Evolutionary conservation across 2,329 filamentous ascomycete genomes (phyloP).

Genomic region (Fusarium algeriense): DNA sequence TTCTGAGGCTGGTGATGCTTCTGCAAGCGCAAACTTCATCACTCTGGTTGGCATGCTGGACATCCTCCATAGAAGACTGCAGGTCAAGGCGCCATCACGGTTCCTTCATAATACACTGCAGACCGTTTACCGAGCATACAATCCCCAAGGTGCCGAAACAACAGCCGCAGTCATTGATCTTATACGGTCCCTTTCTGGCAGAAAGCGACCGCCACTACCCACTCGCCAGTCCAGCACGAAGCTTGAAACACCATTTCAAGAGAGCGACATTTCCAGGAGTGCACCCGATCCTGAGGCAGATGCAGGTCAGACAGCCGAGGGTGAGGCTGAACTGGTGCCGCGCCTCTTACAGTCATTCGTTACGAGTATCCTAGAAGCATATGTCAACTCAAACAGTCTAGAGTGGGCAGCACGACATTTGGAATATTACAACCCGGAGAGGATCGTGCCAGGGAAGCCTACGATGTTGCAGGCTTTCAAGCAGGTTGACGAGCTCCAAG

Average conservation of each 20-base stretch:
- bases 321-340: conserved; percentile 71
- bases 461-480: conserved; percentile 75
- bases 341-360: conserved; percentile 80
- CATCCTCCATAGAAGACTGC: conserved; percentile 79
- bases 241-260: conserved; percentile 66
- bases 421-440: conserved; percentile 75
- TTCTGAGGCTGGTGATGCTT: conserved; percentile 53
- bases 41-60: conserved; percentile 77
- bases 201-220: conserved; percentile 73
- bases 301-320: conserved; percentile 55
- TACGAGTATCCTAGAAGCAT: conserved; percentile 81
- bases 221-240: conserved; percentile 69
- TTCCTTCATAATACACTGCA: conserved; percentile 83
- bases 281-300: conserved; percentile 72
- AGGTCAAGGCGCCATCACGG: conserved; percentile 81
- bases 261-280: conserved; percentile 65
- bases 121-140: conserved; percentile 76
- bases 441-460: conserved; percentile 69
- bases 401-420: conserved; percentile 74
- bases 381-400: conserved; percentile 71
- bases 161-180: conserved; percentile 78
- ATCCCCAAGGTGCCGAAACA: conserved; percentile 72
- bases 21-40: conserved; percentile 68
- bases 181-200: conserved; percentile 75
- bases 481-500: conserved; percentile 70